These are phyloP conservation scores for Moelleriella libera DNA, from an alignment of 2,329 filamentous ascomycete genomes.

Conservation along the genomic window DNA sequence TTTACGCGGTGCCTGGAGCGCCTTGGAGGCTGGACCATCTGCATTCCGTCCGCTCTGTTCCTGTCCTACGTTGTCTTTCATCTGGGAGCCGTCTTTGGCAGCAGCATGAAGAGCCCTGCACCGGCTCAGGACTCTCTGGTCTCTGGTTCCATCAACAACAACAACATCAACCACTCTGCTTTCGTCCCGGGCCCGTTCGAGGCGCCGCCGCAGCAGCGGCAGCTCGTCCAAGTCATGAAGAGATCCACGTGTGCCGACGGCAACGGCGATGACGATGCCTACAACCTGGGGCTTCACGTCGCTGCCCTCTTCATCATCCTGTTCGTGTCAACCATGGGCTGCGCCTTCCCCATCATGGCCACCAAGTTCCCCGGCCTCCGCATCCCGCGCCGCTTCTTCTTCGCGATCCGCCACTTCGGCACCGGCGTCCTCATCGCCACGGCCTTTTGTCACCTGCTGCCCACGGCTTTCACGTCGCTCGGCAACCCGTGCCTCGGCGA, in stretches of 20 bases:
- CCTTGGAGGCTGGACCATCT: no score
- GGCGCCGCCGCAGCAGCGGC: no score
- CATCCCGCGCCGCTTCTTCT: constrained; percentile 41
- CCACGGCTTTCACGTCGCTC: constrained; percentile 49
- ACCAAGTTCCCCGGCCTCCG: constrained; percentile 34
- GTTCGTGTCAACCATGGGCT: constrained; percentile 31
- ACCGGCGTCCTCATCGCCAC: constrained; percentile 65
- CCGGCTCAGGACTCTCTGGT: no score
- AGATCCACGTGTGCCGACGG: constrained; percentile 15
- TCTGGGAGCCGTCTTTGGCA: no score
- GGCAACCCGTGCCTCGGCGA: constrained; percentile 53
- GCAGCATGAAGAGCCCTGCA: no score
- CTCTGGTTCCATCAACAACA: no score
- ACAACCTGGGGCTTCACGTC: constrained; percentile 44
- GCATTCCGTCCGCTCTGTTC: no score
- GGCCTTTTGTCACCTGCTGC: constrained; percentile 64
- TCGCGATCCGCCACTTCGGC: constrained; percentile 53
- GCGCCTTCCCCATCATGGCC: constrained; percentile 39
- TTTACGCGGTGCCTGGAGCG: no score
- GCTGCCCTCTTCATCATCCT: constrained; percentile 39
- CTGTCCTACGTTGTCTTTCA: no score
- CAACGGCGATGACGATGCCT: constrained; percentile 20
- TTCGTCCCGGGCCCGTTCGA: no score
- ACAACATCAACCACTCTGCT: no score
- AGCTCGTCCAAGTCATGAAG: constrained; percentile 7